Percentiles rank a stretch among this genome's conserved stretches.
Conservation (phyloP, 371 early-diverging fungal species). For the Lichtheimia ornata region DNA sequence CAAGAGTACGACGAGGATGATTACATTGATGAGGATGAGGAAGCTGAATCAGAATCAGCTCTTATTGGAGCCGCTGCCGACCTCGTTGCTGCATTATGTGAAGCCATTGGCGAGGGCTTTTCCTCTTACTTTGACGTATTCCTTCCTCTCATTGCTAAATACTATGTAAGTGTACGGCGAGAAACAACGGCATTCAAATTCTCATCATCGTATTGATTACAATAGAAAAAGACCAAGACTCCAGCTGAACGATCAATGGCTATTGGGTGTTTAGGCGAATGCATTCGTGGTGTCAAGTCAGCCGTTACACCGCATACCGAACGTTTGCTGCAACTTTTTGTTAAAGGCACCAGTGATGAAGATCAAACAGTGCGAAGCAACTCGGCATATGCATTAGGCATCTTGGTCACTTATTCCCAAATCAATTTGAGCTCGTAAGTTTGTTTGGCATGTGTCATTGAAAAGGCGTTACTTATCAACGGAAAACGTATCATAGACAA, state of each 20-base stretch:
- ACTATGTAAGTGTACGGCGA: conserved; percentile 52
- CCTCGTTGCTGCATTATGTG: conserved; percentile 77
- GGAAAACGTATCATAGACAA: conserved; percentile 37
- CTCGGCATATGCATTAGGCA: conserved; percentile 83
- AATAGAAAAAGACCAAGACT: conserved; percentile 64
- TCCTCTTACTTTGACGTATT: conserved; percentile 73
- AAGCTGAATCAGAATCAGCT: conserved; percentile 83
- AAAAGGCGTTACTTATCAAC: neutral
- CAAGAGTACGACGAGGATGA: conserved; percentile 76
- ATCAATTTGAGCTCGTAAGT: conserved; percentile 66
- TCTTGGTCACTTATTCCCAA: conserved; percentile 68
- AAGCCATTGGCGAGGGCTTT: conserved; percentile 74
- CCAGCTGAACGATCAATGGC: conserved; percentile 87
- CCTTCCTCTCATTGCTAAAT: conserved; percentile 79
- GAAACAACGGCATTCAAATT: neutral
- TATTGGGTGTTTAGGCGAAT: conserved; percentile 86
- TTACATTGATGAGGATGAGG: conserved; percentile 75
- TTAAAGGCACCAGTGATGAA: conserved; percentile 73
- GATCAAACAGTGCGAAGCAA: conserved; percentile 86
- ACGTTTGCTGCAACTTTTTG: conserved; percentile 61
- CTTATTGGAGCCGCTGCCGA: conserved; percentile 83
- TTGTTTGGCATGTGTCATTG: neutral
- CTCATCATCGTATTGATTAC: conserved; percentile 2
- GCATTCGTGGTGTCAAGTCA: conserved; percentile 70
- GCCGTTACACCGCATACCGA: conserved; percentile 81